Evolutionary conservation across 345 rosid genomes (phyloP).

Genomic region (Raphanus raphanistrum): DNA sequence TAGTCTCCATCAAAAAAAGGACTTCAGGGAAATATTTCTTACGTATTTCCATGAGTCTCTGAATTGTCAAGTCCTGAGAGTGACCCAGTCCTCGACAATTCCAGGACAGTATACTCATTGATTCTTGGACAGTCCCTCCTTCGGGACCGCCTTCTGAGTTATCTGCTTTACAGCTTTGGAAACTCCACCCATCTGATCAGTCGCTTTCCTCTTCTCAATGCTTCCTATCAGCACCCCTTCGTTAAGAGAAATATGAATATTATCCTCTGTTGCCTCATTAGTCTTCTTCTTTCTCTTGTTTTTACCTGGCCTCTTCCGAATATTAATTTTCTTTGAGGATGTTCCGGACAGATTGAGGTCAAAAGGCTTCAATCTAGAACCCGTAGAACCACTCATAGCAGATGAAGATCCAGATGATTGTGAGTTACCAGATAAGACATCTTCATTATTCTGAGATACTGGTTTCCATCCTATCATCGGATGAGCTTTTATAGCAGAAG

Average conservation of each 20-base stretch:
- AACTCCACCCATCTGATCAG: neutral
- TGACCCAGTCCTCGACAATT: neutral
- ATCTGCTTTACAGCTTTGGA: neutral
- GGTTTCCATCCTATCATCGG: too few relatives aligned
- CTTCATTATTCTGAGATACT: too few relatives aligned
- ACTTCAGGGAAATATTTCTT: neutral
- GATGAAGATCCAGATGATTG: too few relatives aligned
- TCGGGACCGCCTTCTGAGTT: neutral
- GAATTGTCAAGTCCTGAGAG: neutral
- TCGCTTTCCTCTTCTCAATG: neutral
- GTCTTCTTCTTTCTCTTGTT: neutral
- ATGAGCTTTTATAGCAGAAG: too few relatives aligned
- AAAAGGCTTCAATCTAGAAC: too few relatives aligned
- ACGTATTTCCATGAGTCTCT: neutral
- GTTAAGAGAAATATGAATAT: too few relatives aligned
- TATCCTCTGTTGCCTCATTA: too few relatives aligned
- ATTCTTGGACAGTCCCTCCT: neutral
- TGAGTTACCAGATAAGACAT: too few relatives aligned
- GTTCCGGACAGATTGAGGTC: too few relatives aligned
- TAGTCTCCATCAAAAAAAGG: neutral
- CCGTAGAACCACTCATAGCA: too few relatives aligned
- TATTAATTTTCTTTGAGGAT: too few relatives aligned
- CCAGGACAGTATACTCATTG: neutral
- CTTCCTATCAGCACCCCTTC: neutral
- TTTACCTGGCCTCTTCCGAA: too few relatives aligned